These are phyloP conservation scores for Diplodia seriata DNA, from an alignment of 2,329 filamentous ascomycete genomes.

Conservation along the genomic window DNA sequence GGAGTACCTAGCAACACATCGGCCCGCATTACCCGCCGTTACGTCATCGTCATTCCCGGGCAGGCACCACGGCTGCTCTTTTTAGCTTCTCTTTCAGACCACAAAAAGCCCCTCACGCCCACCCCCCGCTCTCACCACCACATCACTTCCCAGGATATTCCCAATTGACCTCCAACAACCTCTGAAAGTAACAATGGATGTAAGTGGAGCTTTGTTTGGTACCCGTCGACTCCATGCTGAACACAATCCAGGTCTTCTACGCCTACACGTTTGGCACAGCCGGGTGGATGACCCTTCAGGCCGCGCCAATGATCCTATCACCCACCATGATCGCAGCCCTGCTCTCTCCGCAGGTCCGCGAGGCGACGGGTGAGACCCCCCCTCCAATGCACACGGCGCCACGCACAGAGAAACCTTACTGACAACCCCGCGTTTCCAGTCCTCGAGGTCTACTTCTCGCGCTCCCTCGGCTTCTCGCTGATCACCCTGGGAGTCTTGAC, in stretches of 20 bases:
- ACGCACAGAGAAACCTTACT: neutral
- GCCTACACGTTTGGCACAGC: conserved; percentile 54
- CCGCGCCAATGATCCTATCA: conserved; percentile 62
- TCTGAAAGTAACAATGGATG: conserved; percentile 18
- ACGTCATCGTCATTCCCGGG: conserved; percentile 9
- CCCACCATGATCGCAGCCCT: conserved; percentile 68
- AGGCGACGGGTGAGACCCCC: conserved; percentile 57
- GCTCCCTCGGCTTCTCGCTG: conserved; percentile 71
- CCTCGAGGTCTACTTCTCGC: conserved; percentile 76
- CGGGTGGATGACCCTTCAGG: conserved; percentile 53
- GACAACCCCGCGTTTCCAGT: conserved; percentile 46
- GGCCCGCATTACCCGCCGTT: conserved; percentile 15
- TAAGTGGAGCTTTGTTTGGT: neutral
- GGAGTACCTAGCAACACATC: neutral
- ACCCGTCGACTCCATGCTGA: neutral
- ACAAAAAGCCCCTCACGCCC: neutral
- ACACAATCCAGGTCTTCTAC: conserved; percentile 49
- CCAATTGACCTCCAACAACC: neutral
- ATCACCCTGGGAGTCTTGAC: conserved; percentile 68
- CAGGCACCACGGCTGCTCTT: neutral
- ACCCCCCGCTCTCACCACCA: neutral
- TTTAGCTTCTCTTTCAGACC: conserved; percentile 1
- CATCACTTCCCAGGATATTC: neutral
- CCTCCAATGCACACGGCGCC: neutral
- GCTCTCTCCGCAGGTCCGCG: conserved; percentile 63